Base-by-base conservation (phyloP, 1,284 basidiomycete species). In the Salmacisia buchloeana region DNA sequence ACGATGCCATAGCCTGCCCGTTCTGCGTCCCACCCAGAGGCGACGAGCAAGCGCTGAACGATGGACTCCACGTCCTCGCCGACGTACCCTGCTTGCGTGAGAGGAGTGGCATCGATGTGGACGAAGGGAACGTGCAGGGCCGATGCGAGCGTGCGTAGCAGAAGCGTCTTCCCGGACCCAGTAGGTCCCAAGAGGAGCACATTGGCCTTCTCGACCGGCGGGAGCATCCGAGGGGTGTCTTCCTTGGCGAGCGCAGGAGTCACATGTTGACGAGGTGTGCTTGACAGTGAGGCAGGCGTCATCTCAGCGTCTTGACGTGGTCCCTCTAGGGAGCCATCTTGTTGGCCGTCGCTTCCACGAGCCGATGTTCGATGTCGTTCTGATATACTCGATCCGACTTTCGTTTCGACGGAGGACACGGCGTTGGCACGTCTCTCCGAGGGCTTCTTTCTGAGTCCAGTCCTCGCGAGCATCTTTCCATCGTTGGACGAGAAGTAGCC, bases 1-100 rank as follows among this genome's bases (percentile, higher is more conserved):
- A 97, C 88, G 64, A 97, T 97, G 2, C 73, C 71, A 2, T 64
- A 12, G 57, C 74, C 65, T 0, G 72, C 72, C 0, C 60, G 43
- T 15, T 41, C 60, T 1, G 71, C 60, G 56, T 74, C 69, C 64
- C 72, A 67, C 0, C 59, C 66, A 6, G 69, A 62, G 9, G 65
- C 67, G 2, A 67, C 66, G 2, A 74, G 57, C 39, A 74, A 49
- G 6, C 72, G 58, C 18, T 68, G 63, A 25, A 69, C 66, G 62
- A 72, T 71, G 21, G 60, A 62, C 45, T 73, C 72, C 2, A 72
- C 70, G 39, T 75, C 73, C 36, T 75, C 72, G 9, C 73, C 73
- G 0, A 75, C 73, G 34, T 75, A 75, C 0, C 73, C 73, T 1
- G 70, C 70, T 65, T 68, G 67, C 9, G 73, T 75, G 31, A 73